Conservation (phyloP, 2,329 filamentous ascomycete genomes). For the Aspergillus flavus region DNA sequence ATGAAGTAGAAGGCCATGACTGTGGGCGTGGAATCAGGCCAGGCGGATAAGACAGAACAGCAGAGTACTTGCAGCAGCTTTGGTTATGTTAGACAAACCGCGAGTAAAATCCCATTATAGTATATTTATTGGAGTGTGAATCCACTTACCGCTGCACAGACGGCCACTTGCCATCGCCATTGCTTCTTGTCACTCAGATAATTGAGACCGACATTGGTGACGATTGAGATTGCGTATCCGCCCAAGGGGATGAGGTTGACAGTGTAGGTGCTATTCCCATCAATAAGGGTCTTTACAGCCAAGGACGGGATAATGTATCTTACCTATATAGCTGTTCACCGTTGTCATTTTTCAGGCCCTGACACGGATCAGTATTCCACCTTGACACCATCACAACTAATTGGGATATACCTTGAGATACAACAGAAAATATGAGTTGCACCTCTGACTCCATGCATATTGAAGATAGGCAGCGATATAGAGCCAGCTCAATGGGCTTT, state of each 20-base stretch:
- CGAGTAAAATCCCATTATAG: neutral
- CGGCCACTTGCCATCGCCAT: constrained; percentile 21
- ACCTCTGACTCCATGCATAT: constrained; percentile 21
- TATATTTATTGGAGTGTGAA: neutral
- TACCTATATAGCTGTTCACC: constrained; percentile 13
- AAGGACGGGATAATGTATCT: neutral
- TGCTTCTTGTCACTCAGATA: constrained; percentile 23
- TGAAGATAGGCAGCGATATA: constrained; percentile 20
- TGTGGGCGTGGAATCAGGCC: constrained; percentile 12
- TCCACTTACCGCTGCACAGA: constrained; percentile 13
- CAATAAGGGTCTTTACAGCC: neutral
- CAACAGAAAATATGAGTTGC: constrained; percentile 23
- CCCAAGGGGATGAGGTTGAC: constrained; percentile 25
- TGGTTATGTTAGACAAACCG: neutral
- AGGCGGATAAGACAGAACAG: constrained; percentile 12
- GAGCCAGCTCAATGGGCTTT: constrained; percentile 16
- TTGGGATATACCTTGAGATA: constrained; percentile 16
- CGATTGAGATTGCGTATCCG: constrained; percentile 21
- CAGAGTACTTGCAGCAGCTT: constrained; percentile 12
- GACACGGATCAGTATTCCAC: neutral
- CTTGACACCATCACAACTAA: neutral
- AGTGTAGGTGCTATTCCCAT: constrained; percentile 17
- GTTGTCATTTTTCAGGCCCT: constrained; percentile 9
- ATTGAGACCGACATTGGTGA: constrained; percentile 21
- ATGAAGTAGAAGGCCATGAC: constrained; percentile 24